phyloP scores from a whole-genome alignment of 2,329 filamentous ascomycete species.

The Capronia coronata region DNA sequence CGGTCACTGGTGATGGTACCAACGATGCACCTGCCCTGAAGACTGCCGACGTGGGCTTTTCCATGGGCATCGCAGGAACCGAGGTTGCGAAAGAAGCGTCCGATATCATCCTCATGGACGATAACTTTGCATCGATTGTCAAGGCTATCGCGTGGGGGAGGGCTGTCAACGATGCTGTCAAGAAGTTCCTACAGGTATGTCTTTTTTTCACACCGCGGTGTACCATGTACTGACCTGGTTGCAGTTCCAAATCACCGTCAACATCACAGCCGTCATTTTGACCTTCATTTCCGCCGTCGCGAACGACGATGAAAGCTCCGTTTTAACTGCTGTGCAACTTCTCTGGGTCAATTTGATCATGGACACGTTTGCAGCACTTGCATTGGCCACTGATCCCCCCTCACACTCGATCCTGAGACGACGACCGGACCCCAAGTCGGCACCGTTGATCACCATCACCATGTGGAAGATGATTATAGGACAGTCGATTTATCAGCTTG shows the following conservation, averaged over 20 bases:
- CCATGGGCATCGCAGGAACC: conserved; percentile 77
- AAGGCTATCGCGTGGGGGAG: conserved; percentile 77
- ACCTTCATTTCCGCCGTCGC: conserved; percentile 57
- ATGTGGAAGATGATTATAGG: conserved; percentile 41
- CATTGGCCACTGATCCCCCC: conserved; percentile 56
- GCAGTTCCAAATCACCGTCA: conserved; percentile 55
- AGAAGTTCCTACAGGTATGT: conserved; percentile 57
- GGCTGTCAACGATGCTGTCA: conserved; percentile 69
- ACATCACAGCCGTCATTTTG: conserved; percentile 58
- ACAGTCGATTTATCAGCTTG: conserved; percentile 36
- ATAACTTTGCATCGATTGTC: conserved; percentile 81
- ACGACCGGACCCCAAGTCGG: conserved; percentile 37
- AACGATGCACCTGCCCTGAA: conserved; percentile 81
- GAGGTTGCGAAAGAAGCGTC: conserved; percentile 82
- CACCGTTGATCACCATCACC: conserved; percentile 38
- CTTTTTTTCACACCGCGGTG: conserved; percentile 45
- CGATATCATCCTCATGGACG: conserved; percentile 79
- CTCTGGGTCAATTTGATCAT: conserved; percentile 63
- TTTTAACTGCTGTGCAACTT: conserved; percentile 58
- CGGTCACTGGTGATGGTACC: conserved; percentile 76
- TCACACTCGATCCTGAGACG: conserved; percentile 50
- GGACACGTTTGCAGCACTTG: conserved; percentile 59
- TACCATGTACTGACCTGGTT: conserved; percentile 46
- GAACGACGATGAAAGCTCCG: conserved; percentile 48
- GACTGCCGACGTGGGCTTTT: conserved; percentile 75